A percentile compares a stretch with the other conserved stretches of the same genome.
Evolutionary conservation across 1,284 basidiomycete genomes (phyloP).

Genomic region (Apiotrichum sp.): DNA sequence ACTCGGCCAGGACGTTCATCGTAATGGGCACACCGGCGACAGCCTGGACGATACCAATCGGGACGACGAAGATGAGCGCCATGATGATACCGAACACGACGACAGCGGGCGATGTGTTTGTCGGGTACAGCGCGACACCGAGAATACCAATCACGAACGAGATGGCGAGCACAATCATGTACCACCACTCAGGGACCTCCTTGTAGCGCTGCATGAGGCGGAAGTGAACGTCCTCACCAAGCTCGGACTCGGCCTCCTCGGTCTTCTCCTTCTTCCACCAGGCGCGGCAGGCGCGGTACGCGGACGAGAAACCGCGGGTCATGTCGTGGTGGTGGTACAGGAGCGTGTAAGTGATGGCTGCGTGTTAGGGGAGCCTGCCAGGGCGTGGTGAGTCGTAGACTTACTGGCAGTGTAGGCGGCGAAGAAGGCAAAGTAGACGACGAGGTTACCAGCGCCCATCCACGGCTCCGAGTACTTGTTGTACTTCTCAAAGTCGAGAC

Average conservation of each 20-base stretch:
- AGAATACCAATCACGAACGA: slow-evolving; percentile 52
- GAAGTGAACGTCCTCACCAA: slow-evolving; percentile 71
- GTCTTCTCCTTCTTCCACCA: slow-evolving; percentile 3
- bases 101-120: slow-evolving; percentile 61
- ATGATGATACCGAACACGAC: slow-evolving; percentile 46
- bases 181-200: slow-evolving; percentile 79
- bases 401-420: slow-evolving; percentile 21
- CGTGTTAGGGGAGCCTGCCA: no score
- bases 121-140: slow-evolving; percentile 52
- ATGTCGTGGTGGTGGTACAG: slow-evolving; percentile 79
- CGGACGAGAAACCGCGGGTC: slow-evolving; percentile 1
- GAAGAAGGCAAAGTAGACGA: slow-evolving; percentile 26
- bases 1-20: slow-evolving; percentile 54
- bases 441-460: slow-evolving; percentile 25
- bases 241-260: slow-evolving; percentile 47
- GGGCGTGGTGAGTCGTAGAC: no score
- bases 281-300: neutral
- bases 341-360: slow-evolving; percentile 45
- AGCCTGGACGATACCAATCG: slow-evolving; percentile 55
- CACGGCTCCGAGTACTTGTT: slow-evolving; percentile 27
- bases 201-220: slow-evolving; percentile 73
- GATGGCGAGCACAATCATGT: slow-evolving; percentile 55
- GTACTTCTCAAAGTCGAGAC: slow-evolving; percentile 20
- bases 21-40: slow-evolving; percentile 55
- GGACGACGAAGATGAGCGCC: slow-evolving; percentile 53